Percentiles rank a stretch among this genome's conserved stretches.
phyloP scores from a whole-genome alignment of 164 flowering plant species.

The Vitis rupestris region DNA sequence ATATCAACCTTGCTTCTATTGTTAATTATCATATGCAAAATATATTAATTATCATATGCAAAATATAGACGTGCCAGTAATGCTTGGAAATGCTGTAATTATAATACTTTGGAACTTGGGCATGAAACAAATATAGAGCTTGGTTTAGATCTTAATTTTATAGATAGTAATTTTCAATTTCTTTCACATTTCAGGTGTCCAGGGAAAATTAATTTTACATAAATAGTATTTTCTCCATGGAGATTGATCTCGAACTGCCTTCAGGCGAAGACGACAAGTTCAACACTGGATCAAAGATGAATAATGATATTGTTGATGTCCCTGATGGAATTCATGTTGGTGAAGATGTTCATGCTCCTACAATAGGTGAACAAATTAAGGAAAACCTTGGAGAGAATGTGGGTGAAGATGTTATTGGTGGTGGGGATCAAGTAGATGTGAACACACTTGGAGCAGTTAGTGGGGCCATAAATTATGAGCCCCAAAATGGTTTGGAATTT shows the following conservation, averaged over 20 bases:
- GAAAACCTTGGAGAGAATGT: constrained; percentile 4
- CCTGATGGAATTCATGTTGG: constrained; percentile 1
- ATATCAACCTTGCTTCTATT: too few relatives aligned
- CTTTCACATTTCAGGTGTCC: too few relatives aligned
- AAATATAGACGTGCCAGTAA: too few relatives aligned
- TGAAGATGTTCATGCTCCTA: constrained; percentile 10
- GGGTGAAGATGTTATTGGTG: background rate
- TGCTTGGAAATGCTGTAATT: too few relatives aligned
- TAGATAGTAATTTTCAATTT: background rate
- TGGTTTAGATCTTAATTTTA: too few relatives aligned
- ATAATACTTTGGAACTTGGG: too few relatives aligned
- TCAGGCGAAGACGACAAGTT: constrained; percentile 22
- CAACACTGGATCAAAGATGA: constrained; percentile 6
- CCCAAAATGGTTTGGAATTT: constrained; percentile 28
- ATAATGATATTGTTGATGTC: constrained; percentile 4
- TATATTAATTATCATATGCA: too few relatives aligned
- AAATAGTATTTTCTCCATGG: constrained; percentile 17
- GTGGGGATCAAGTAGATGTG: constrained; percentile 3
- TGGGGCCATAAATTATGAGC: constrained; percentile 12
- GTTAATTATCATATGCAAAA: too few relatives aligned
- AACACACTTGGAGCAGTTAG: background rate
- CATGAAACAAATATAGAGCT: too few relatives aligned
- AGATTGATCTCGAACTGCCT: constrained; percentile 35
- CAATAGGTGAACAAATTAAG: constrained; percentile 7
- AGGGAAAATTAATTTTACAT: too few relatives aligned